phyloP scores from a whole-genome alignment of 495 filamentous ascomycete genomes.

The Penicillium angulare region DNA sequence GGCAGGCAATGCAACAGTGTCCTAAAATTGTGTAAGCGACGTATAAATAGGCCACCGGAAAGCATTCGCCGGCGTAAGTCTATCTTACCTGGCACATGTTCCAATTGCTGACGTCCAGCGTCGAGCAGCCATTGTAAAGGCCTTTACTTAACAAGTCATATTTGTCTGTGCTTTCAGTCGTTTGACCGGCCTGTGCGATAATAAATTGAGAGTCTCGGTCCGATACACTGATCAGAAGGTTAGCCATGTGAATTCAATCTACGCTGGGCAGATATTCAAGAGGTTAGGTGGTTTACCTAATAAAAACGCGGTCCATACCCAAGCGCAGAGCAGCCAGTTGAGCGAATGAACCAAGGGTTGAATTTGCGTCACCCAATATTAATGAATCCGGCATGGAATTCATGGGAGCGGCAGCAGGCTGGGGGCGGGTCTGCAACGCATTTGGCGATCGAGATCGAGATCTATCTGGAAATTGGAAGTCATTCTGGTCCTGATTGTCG shows the following conservation, averaged over 20 bases:
- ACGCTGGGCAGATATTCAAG: not conserved
- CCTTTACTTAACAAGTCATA: slow-evolving; percentile 38
- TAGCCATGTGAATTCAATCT: not conserved
- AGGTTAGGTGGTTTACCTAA: slow-evolving; percentile 24
- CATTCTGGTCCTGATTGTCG: not conserved
- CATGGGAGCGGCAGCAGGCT: not conserved
- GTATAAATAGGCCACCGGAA: no score
- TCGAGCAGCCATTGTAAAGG: slow-evolving; percentile 45
- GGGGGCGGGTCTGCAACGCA: not conserved
- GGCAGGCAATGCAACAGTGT: slow-evolving; percentile 34
- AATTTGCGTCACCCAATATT: slow-evolving; percentile 41
- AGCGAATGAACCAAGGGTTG: slow-evolving; percentile 54
- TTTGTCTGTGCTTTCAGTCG: slow-evolving; percentile 29
- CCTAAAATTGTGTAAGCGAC: slow-evolving; percentile 4
- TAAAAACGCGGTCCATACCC: slow-evolving; percentile 44
- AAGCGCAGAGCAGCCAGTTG: slow-evolving; percentile 50
- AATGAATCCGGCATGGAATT: slow-evolving; percentile 20
- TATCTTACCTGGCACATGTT: slow-evolving; percentile 41
- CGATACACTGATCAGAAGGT: slow-evolving; percentile 43
- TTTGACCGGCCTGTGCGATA: slow-evolving; percentile 53
- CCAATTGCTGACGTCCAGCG: slow-evolving; percentile 37
- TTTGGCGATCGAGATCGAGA: not conserved
- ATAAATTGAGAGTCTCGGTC: slow-evolving; percentile 58
- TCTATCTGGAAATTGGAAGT: not conserved
- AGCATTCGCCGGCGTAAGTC: not conserved